Base-by-base conservation (phyloP, 148 eudicot species). In the Simmondsia chinensis region DNA sequence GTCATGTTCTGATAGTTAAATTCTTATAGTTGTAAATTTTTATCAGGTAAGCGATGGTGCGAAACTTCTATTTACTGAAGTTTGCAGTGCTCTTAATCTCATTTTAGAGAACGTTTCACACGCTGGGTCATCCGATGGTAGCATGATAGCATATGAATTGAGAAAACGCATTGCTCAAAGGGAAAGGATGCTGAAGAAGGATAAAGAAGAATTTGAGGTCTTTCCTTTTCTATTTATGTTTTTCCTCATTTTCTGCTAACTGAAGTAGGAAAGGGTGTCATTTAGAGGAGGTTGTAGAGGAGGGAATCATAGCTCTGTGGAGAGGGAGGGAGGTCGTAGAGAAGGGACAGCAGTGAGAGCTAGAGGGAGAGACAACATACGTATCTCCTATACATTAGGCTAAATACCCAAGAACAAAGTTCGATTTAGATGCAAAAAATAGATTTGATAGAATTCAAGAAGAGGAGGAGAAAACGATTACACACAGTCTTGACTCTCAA, bases 151-250 rank as follows among this genome's bases (percentile, higher is more conserved):
- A 22, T 56, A 66, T 41, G 62, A 68, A 51, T 42, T 80, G 39
- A 86, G 73, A 63, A 64, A 56, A 37, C 80, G 56, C 19, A 54
- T 87, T 42, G 38, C 54, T 46, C 86, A 75, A 48, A 69, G 86
- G 16, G 99, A 82, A 63, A 64, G 21, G 46, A 73, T 73, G 56
- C 58, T 86, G 47, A 73, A 68, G 60, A 75, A 64, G 52, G 96
- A 93, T 75, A 93, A 75, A 45, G 65, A 62, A 65, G 89, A 86
- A 55, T 79, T 86, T 63, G 94, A 82, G 96, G 99, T 93, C 46
- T 39, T 24, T 12, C 22, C 44, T 15, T n/a, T 20, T 19, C 35
- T 7, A 9, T 39, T 16, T 1, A 27, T 35, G 16, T 22, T 39
- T 40, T 14, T 38, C 20, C 37, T 32, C 6, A 31, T 11, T 4